Evolutionary conservation across 2,329 filamentous ascomycete genomes (phyloP).

Genomic region (Xylaria sp.): DNA sequence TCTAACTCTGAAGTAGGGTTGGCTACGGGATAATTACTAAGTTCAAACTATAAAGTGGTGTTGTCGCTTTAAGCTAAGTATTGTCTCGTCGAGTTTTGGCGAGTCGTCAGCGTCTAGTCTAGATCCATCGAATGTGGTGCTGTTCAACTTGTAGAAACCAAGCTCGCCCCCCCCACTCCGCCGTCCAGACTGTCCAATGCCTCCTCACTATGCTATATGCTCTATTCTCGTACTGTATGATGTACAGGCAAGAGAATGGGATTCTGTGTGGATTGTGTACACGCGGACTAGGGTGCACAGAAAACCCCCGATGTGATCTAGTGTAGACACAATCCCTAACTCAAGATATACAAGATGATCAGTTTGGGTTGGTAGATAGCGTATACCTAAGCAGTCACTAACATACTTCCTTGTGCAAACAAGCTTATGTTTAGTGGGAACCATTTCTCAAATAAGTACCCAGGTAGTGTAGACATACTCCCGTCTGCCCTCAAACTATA

Average conservation of each 20-base stretch:
- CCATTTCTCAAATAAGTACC: conserved; percentile 15
- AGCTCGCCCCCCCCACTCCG: conserved; percentile 17
- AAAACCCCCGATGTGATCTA: conserved; percentile 2
- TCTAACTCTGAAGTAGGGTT: neutral
- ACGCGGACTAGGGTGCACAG: neutral
- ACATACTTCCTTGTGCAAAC: conserved; percentile 10
- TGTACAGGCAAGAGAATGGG: neutral
- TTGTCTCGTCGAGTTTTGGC: neutral
- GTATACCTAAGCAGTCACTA: neutral
- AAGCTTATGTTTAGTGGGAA: conserved; percentile 9
- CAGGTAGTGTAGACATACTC: conserved; percentile 10
- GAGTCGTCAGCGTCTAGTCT: conserved; percentile 21
- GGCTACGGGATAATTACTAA: neutral
- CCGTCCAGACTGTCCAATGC: conserved; percentile 6
- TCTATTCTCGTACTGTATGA: neutral
- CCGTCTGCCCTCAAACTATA: conserved; percentile 17
- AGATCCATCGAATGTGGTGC: conserved; percentile 16
- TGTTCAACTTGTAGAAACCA: conserved; percentile 20
- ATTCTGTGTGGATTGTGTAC: neutral
- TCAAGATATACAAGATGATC: neutral
- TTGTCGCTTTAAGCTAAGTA: no score
- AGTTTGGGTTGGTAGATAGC: neutral
- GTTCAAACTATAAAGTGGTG: neutral
- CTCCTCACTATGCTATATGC: neutral
- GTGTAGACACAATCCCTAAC: neutral